Percentiles rank a stretch among this genome's conserved stretches.
Conservation (phyloP, 345 rosid species). For the Dimocarpus longan region DNA sequence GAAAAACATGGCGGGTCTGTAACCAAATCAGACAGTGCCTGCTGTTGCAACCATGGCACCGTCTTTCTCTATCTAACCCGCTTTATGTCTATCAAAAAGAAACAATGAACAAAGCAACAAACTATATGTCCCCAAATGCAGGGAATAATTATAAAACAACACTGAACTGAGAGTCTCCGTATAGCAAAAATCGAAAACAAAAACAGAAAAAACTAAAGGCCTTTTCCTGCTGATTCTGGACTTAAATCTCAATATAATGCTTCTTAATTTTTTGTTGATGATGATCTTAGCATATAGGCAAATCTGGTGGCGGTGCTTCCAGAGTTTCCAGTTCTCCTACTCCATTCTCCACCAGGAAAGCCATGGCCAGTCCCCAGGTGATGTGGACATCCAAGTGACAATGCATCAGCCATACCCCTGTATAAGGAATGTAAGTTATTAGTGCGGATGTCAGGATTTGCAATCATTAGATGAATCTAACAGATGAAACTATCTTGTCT, state of each 20-base stretch:
- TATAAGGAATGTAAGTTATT: background rate
- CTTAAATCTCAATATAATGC: slow-evolving; percentile 11
- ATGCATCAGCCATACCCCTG: slow-evolving; percentile 95
- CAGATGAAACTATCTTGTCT: no score
- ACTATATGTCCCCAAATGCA: slow-evolving; percentile 40
- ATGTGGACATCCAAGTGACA: slow-evolving; percentile 96
- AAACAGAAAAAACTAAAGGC: slow-evolving; percentile 14
- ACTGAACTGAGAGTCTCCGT: background rate
- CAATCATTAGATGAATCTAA: background rate
- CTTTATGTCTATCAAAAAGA: slow-evolving; percentile 22
- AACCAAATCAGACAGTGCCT: slow-evolving; percentile 18
- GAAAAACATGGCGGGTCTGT: slow-evolving; percentile 6
- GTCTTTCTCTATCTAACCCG: background rate
- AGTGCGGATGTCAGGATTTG: no score
- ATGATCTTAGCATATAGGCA: slow-evolving; percentile 54
- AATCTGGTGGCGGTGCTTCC: slow-evolving; percentile 70
- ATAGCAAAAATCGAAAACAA: slow-evolving; percentile 1
- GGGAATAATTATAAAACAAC: slow-evolving; percentile 28
- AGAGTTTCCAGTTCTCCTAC: slow-evolving; percentile 55
- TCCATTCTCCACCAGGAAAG: slow-evolving; percentile 83
- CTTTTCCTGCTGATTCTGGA: slow-evolving; percentile 18
- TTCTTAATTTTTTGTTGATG: background rate
- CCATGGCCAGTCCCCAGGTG: slow-evolving; percentile 85
- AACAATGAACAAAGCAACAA: slow-evolving; percentile 17
- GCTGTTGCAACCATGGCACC: slow-evolving; percentile 15